Evolutionary conservation across 176 grass and related monocot species (phyloP).

Genomic region (Hordeum vulgare): MorexV3_pseudomolecules_assembly NC_058523.1:326923611-326924110

Average conservation of each 20-base stretch:
- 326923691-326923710: background rate
- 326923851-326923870: background rate
- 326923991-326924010: background rate
- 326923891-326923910: background rate
- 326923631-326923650: background rate
- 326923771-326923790: background rate
- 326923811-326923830: background rate
- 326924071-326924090: background rate
- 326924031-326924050: background rate
- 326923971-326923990: background rate
- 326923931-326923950: background rate
- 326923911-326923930: background rate
- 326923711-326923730: background rate
- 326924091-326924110: background rate
- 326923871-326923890: background rate
- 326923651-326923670: background rate
- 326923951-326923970: background rate
- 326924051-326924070: background rate
- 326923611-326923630: background rate
- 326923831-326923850: background rate
- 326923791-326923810: background rate
- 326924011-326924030: background rate
- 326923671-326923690: background rate
- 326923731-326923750: background rate
- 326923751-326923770: background rate